These are phyloP conservation scores for Mimosa pudica DNA, from an alignment of 306 rosid species.

Conservation along the genomic window DNA sequence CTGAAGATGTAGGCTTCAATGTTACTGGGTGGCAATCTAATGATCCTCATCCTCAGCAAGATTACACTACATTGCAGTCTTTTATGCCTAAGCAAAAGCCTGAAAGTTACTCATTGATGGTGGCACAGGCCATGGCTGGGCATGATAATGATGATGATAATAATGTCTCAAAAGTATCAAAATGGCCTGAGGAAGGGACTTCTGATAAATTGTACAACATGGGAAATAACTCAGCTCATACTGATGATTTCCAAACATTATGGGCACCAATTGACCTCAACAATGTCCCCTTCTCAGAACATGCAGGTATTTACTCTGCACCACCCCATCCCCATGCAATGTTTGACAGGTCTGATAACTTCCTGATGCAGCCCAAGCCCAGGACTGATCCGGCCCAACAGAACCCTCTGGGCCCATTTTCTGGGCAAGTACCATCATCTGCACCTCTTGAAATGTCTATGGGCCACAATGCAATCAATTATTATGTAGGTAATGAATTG, in stretches of 20 bases:
- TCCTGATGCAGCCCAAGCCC: conserved; percentile 6
- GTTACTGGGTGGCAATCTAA: not conserved
- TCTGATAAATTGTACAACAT: not conserved
- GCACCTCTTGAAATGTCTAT: not conserved
- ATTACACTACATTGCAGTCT: not conserved
- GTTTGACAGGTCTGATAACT: not conserved
- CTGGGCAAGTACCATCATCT: not conserved
- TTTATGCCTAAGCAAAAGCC: not conserved
- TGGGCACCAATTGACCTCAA: not conserved
- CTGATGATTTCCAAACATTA: conserved; percentile 8
- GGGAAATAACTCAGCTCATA: not conserved
- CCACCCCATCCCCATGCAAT: not conserved
- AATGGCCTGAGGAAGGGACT: not conserved
- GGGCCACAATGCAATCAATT: not conserved
- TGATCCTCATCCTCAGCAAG: not conserved
- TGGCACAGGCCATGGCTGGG: not conserved
- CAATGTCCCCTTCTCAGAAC: not conserved
- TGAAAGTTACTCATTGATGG: not conserved
- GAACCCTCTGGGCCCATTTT: not conserved
- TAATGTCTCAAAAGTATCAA: not conserved
- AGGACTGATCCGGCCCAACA: not conserved
- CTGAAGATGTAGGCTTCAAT: not conserved
- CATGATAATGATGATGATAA: not conserved
- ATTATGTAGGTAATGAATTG: not conserved
- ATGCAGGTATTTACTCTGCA: not conserved